Base-by-base conservation (phyloP, 1,284 basidiomycete genomes). In the Boletus calvinii region DNA sequence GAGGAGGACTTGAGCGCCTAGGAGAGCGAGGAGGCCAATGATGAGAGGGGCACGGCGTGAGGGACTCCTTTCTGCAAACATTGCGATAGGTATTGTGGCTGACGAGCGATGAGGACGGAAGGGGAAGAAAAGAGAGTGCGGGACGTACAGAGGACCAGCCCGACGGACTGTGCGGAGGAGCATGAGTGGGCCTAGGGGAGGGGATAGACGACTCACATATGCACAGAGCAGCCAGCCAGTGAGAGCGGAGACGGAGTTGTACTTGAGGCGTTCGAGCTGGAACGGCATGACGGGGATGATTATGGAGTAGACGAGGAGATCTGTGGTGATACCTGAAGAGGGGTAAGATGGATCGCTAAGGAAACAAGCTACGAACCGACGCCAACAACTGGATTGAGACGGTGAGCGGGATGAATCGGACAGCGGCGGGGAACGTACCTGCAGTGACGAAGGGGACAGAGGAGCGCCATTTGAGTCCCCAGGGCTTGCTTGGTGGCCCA, bases 201-300 rank as follows among this genome's bases (percentile, higher is more conserved):
- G 20, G 36, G 20, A 51, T 9, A 50, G 44, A 35, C 8, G 7
- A 72, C 80, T 45, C 58, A 81, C 81, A 57, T 76, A 84, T 48
- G 80, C 80, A 59, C 84, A 85, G 8, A 89, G 70, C 2, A 90
- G 72, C 82, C 84, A 90, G 32, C 85, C 85, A 0, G 80, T 77
- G n/a, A 81, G 74, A 4, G 74, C 74, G 17, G 85, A 86, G 9
- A 85, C 75, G 10, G 71, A 60, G 1, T 60, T 61, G 58, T 84
- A 84, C 0, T 77, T 73, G 32, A 87, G 73, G 10, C 57, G 61
- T 59, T 87, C 77, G 6, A 90, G 75, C 40, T 83, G 83, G 63
- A 89, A 92, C 0, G 90, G 90, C 52, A 92, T 74, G 40, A 92
- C 83, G 2, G 90, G 89, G 24, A 87, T 81, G 44, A 88, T 79